Base-by-base conservation (phyloP, 208 protist genomes). In the Angomonas ambiguus region DNA sequence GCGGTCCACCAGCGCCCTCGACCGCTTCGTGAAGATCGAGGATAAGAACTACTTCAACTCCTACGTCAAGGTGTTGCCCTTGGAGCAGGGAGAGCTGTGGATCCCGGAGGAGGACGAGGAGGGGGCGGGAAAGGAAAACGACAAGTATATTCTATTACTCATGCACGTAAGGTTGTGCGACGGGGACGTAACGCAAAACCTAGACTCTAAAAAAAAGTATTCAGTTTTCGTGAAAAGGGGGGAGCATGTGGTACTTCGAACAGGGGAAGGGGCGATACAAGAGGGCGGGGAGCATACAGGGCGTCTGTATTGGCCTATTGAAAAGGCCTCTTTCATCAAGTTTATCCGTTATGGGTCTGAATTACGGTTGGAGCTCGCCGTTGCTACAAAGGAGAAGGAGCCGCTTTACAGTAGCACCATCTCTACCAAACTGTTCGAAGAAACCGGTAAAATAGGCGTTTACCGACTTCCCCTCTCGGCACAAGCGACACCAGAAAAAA, bases 21-120 rank as follows among this genome's bases (percentile, higher is more conserved):
- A 95, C 76, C 84, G 87, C 57, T 93, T 84, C 71, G 87, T 95
- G 22, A 91, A 92, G 69, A 80, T 93, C 38, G 81, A 92, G 69
- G 90, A 93, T 66, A 79, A 95, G 56, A 83, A 78, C 69, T 95
- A 95, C 74, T 92, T 95, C 62, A 82, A 86, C 64, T 73, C 71
- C 55, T 80, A 86, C 57, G 84, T 91, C 2, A 80, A 82, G 66
- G 84, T 95, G 35, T 61, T 87, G 2, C 83, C 85, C 13, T 57
- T 87, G 10, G 76, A 82, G 58, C 75, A 80, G 57, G 85, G 86
- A 38, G 83, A 92, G 68, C 71, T 89, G 34, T 88, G 76, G 82
- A 69, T 72, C 16, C 62, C 74, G 4, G 79, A 82, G 4, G 78
- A 84, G 48, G 74, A 83, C 45, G 78, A 84, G 48, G 74, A 83